Conservation (phyloP, 1,284 basidiomycete species). For the Calocybe gambosa region DNA sequence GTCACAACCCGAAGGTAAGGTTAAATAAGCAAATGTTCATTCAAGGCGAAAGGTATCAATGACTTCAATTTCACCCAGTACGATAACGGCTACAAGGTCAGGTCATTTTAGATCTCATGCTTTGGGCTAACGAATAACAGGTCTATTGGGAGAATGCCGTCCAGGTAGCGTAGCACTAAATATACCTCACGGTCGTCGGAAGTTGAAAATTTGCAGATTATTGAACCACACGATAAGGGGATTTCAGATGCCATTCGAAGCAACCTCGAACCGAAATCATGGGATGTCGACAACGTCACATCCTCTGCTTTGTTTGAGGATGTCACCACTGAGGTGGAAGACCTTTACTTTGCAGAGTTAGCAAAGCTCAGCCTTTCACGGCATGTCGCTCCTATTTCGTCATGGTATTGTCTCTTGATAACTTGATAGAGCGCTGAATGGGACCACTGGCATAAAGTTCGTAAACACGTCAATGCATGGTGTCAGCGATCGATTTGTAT, state of each 20-base stretch:
- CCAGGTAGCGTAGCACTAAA: constrained; percentile 44
- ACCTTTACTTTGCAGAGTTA: constrained; percentile 53
- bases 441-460: constrained; percentile 37
- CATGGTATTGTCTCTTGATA: not conserved
- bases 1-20: constrained; percentile 83
- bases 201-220: constrained; percentile 47
- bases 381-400: constrained; percentile 27
- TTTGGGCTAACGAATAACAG: constrained; percentile 26
- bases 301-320: constrained; percentile 45
- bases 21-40: not conserved
- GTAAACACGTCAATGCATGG: constrained; percentile 88
- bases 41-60: not conserved
- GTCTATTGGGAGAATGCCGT: constrained; percentile 85
- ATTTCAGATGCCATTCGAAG: constrained; percentile 61
- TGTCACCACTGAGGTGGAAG: constrained; percentile 51
- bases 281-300: constrained; percentile 32
- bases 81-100: constrained; percentile 83
- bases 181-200: too few relatives aligned
- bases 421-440: constrained; percentile 27
- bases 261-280: constrained; percentile 54
- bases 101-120: not conserved
- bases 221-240: constrained; percentile 71
- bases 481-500: constrained; percentile 63
- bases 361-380: constrained; percentile 32
- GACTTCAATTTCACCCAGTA: constrained; percentile 34